A percentile compares a stretch with the other conserved stretches of the same genome.
Conservation (phyloP, 768 basidiomycete genomes). For the Ephemerocybe angulata region DNA sequence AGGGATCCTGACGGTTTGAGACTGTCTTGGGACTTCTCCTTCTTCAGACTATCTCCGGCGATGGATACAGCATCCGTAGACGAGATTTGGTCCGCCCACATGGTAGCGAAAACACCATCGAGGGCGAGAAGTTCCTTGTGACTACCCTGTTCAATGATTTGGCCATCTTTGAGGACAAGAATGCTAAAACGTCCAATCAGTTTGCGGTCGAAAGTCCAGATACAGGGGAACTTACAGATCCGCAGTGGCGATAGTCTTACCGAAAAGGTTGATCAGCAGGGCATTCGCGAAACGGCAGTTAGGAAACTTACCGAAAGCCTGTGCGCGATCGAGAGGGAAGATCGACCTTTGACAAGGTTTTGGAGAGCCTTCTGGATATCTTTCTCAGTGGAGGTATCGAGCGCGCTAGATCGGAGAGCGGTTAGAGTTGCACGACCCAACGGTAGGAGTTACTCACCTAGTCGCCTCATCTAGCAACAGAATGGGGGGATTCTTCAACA, state of each 20-base stretch:
- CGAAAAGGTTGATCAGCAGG: constrained; percentile 14
- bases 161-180: constrained; percentile 86
- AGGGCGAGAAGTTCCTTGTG: constrained; percentile 73
- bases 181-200: constrained; percentile 49
- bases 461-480: constrained; percentile 77
- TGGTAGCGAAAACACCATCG: constrained; percentile 71
- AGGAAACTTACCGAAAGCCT: constrained; percentile 58
- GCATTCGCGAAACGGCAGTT: constrained; percentile 3
- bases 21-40: constrained; percentile 26
- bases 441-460: constrained; percentile 36
- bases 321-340: constrained; percentile 77
- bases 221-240: constrained; percentile 47
- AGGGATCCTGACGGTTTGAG: not conserved
- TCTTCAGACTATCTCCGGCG: constrained; percentile 31
- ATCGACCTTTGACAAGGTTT: constrained; percentile 69
- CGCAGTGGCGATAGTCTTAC: constrained; percentile 53
- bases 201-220: not conserved
- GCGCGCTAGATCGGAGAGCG: constrained; percentile 44
- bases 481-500: constrained; percentile 83
- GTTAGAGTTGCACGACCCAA: not conserved
- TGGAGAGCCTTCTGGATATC: constrained; percentile 88
- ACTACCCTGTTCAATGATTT: constrained; percentile 77
- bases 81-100: constrained; percentile 87
- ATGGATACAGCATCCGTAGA: constrained; percentile 49
- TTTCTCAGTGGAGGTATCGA: constrained; percentile 89